A percentile compares a stretch with the other conserved stretches of the same genome.
Evolutionary conservation across 306 rosid species (phyloP).

Genomic region (Morella rubra): DNA sequence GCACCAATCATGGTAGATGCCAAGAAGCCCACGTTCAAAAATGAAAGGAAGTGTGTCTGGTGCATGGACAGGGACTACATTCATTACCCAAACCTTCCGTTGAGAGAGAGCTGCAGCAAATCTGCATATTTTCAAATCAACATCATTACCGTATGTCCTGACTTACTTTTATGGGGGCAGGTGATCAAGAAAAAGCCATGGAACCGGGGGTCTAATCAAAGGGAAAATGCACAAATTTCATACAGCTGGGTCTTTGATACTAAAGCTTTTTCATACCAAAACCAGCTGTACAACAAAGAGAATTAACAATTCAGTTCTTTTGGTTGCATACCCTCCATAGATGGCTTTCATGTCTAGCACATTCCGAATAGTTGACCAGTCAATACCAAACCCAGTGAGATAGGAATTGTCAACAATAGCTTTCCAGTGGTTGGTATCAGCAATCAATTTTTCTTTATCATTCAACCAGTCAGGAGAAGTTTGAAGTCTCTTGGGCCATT

Average conservation of each 20-base stretch:
- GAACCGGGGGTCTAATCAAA: slow-evolving; percentile 4
- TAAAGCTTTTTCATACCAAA: slow-evolving; percentile 14
- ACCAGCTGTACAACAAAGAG: slow-evolving; percentile 18
- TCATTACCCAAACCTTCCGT: slow-evolving; percentile 95
- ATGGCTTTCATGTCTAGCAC: slow-evolving; percentile 96
- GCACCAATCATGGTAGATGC: slow-evolving; percentile 94
- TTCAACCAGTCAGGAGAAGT: slow-evolving; percentile 80
- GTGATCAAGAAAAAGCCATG: not conserved
- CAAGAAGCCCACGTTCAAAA: slow-evolving; percentile 84
- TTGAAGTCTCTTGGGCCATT: slow-evolving; percentile 95
- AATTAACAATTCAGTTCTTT: slow-evolving; percentile 24
- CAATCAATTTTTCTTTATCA: slow-evolving; percentile 64
- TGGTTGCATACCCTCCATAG: slow-evolving; percentile 82
- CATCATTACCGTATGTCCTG: slow-evolving; percentile 4
- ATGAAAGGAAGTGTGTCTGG: slow-evolving; percentile 88
- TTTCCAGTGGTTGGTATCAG: slow-evolving; percentile 86
- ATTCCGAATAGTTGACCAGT: slow-evolving; percentile 81
- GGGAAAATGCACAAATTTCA: not conserved
- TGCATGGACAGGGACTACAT: slow-evolving; percentile 80
- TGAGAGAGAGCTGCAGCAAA: slow-evolving; percentile 80
- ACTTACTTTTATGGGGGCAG: slow-evolving; percentile 1
- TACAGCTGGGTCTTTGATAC: not conserved
- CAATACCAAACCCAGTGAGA: slow-evolving; percentile 82
- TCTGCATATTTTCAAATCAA: slow-evolving; percentile 41
- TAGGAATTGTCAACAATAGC: slow-evolving; percentile 74